Base-by-base conservation (phyloP, 805 yeast genomes). In the Torulaspora gathmanii region DNA sequence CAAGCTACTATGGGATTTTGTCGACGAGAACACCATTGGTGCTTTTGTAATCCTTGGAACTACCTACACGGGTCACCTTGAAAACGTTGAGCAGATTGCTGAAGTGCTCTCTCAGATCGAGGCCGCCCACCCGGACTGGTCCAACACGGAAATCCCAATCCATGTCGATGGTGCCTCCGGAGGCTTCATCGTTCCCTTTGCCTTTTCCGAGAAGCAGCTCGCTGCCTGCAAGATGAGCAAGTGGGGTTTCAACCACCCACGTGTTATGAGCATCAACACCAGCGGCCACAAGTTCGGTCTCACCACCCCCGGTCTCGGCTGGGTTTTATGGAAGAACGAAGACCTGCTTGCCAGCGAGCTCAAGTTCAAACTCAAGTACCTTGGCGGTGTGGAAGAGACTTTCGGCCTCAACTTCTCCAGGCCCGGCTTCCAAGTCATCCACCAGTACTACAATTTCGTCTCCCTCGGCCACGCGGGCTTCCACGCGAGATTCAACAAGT, bases 131-230 rank as follows among this genome's bases (percentile, higher is more conserved):
- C 60, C 66, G 7, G 47, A 51, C 5, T 60, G 64, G 66, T 37
- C 50, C 17, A 60, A 61, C 48, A 67, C 68, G 48, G 81, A 82
- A 54, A 72, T 89, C 47, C 88, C 93, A 37, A 87, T 89, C 59
- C 97, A 89, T 62, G 93, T 90, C 22, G 97, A 89, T 64, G 97
- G 93, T 54, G 96, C 96, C 2, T 79, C 88, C 16, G 96, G 96
- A 46, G 97, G 84, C 1, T 79, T 89, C 61, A 76, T 89, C 34
- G 95, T 95, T 2, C 95, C 97, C 15, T 85, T 89, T 59, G 65
- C 79, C 23, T 83, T 74, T 61, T 95, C 95, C 3, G 77, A 83
- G 13, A 72, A 81, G 50, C 76, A 73, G 54, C 50, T 61, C 53
- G 42, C 43, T 9, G 37, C 37, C 12, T 45, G 33, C 37, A 50